Base-by-base conservation (phyloP, 768 basidiomycete species). In the Tylopilus intermedius region DNA sequence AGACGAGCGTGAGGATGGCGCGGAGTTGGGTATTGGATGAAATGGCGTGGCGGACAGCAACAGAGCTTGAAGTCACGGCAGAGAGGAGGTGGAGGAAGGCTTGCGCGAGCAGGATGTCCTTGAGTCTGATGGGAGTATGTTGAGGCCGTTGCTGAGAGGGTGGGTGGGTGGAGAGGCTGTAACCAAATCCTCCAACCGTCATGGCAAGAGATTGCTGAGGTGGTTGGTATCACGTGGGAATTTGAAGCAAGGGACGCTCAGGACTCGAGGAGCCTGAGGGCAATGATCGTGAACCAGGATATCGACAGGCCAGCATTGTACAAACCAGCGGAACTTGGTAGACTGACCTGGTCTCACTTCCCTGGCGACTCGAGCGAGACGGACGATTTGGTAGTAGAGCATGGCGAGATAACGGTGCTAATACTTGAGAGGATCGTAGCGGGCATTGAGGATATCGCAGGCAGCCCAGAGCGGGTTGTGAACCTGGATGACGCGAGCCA, bases 71-170 rank as follows among this genome's bases (percentile, higher is more conserved):
- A 33, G 84, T 85, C 33, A 94, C 89, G 1, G 83, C 83, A 15
- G 85, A 79, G 11, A 94, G 76, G 21, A 95, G 79, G 18, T 82
- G 80, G 14, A 94, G 80, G 76, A 94, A 94, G 0, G 90, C 76
- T 50, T 88, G 84, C 0, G 88, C 86, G 43, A 91, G 77, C 9
- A 85, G 68, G 5, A 93, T 84, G 50, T 94, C 92, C 56, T 86
- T 84, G 10, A 81, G 81, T 10, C 76, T 75, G 30, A 85, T 75
- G 40, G 77, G 71, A 14, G 74, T 57, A 10, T 75, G 73, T 10
- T 74, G 72, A 3, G 67, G 70, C 1, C 70, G 71, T 6, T 75
- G 78, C n/a, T 73, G 72, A 0, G 69, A 26, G 10, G 67, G 60
- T 5, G 51, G 74, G 48, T 60, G 14, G 50, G 49, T 22, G 71